These are phyloP conservation scores for Xylariaceae sp. DNA, from an alignment of 2,329 filamentous ascomycete species.

Conservation along the genomic window DNA sequence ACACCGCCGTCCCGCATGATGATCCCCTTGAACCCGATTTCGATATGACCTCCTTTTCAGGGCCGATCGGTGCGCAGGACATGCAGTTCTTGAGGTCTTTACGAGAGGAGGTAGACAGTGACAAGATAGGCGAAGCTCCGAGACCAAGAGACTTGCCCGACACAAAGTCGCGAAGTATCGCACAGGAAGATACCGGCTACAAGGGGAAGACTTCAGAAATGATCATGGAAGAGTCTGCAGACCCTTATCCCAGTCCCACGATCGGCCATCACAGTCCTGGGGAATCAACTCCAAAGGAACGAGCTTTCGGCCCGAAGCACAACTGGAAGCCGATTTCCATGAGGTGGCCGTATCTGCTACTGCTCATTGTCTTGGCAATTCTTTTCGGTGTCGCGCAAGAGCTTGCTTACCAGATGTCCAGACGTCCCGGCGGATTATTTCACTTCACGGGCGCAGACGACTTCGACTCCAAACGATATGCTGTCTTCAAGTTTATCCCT, in stretches of 20 bases:
- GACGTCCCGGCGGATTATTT: conserved; percentile 39
- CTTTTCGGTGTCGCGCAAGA: conserved; percentile 50
- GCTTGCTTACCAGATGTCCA: conserved; percentile 48
- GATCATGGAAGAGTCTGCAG: conserved; percentile 43
- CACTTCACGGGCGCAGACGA: conserved; percentile 46
- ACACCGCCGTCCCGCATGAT: conserved; percentile 27
- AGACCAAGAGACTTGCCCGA: conserved; percentile 49
- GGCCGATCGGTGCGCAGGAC: conserved; percentile 42
- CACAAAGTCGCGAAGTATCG: conserved; percentile 44
- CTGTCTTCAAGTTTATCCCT: conserved; percentile 59
- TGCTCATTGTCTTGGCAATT: conserved; percentile 50
- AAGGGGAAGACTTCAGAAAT: conserved; percentile 57
- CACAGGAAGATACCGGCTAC: conserved; percentile 55
- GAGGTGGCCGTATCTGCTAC: conserved; percentile 54
- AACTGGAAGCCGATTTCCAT: conserved; percentile 65
- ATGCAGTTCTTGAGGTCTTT: conserved; percentile 41
- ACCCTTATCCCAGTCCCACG: conserved; percentile 49
- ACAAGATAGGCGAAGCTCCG: conserved; percentile 53
- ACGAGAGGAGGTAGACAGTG: conserved; percentile 50
- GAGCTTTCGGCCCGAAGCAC: conserved; percentile 52
- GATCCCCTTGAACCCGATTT: conserved; percentile 34
- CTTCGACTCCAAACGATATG: conserved; percentile 49
- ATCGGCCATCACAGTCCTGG: conserved; percentile 40
- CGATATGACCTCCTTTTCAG: conserved; percentile 43
- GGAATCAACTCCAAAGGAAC: conserved; percentile 37